Evolutionary conservation across 805 yeast genomes (phyloP), one percentile per base, ranked within the genome.

Genomic region (Hyphopichia homilentoma): DNA sequence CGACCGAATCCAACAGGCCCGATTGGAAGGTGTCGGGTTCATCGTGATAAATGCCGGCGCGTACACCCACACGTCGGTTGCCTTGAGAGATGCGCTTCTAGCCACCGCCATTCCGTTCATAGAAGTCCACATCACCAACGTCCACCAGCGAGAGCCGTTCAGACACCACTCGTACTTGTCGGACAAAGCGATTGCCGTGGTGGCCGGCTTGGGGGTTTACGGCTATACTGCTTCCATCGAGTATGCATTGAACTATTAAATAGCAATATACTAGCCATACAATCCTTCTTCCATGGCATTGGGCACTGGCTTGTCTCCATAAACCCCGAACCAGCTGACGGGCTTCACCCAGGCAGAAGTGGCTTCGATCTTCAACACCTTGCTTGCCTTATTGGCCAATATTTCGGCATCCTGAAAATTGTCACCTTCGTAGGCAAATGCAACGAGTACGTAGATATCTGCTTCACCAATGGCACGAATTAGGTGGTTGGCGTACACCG

Each of bases 361-460:
- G 26, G 29, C n/a, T 7, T 44, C 30, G 5, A 52, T 18, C n/a
- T 43, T 32, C 16, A 54, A 32, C 13, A 61, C 39, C 4, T 57
- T 43, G 5, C 52, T 42, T 2, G 68, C 52, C 20, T 56, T 53
- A 8, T 41, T 40, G 2, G 84, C 78, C 39, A 82, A 55, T 7
- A 50, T 40, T 26, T 63, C 64, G 6, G 94, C 93, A 53, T 88
- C 96, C 14, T 56, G 50, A 18, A 80, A 73, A 54, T 90, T 90
- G 55, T 89, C 97, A 21, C 97, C 97, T 53, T 89, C 97, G 55
- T 85, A 87, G 1, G 82, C 94, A 51, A 70, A 79, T 12, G 75
- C 65, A 7, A 75, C 73, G n/a, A 75, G 39, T 4, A 73, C 70
- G n/a, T 48, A 54, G 14, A 68, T 51, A 6, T 48, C 47, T n/a